Percentiles rank a stretch among this genome's conserved stretches.
Evolutionary conservation across 768 basidiomycete species (phyloP).

Genomic region (Pisolithus microcarpus): DNA sequence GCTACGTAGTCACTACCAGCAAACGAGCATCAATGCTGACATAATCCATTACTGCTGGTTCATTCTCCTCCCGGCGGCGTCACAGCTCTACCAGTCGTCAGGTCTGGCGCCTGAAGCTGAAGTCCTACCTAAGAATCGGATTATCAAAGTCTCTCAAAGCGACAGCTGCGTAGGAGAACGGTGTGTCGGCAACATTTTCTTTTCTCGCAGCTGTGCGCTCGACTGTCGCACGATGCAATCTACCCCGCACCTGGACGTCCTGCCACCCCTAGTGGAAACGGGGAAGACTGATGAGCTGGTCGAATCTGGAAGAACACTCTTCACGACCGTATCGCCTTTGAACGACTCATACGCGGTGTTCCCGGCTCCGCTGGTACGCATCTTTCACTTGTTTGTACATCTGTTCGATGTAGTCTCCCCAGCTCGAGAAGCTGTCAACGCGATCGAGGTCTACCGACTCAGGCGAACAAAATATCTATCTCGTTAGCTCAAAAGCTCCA

Average conservation of each 20-base stretch:
- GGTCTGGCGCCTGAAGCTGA: too few relatives aligned
- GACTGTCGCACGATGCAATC: constrained; percentile 12
- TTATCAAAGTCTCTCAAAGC: too few relatives aligned
- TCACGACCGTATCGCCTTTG: constrained; percentile 47
- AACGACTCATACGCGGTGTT: constrained; percentile 58
- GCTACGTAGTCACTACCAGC: too few relatives aligned
- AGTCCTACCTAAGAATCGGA: too few relatives aligned
- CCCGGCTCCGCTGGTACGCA: constrained; percentile 38
- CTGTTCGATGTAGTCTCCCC: constrained; percentile 11
- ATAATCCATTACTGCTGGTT: not conserved
- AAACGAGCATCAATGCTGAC: not conserved
- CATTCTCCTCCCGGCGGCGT: too few relatives aligned
- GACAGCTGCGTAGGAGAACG: too few relatives aligned
- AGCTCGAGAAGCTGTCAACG: constrained; percentile 18
- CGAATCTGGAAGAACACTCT: constrained; percentile 50
- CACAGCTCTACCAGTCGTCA: too few relatives aligned
- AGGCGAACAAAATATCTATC: constrained; percentile 55
- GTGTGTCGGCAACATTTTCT: too few relatives aligned
- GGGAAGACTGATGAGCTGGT: constrained; percentile 45
- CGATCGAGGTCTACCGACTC: constrained; percentile 14
- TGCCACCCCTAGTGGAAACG: constrained; percentile 52
- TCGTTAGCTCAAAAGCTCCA: constrained; percentile 44
- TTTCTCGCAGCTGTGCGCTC: constrained; percentile 33
- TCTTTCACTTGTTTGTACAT: not conserved
- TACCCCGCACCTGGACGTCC: constrained; percentile 40